Percentiles rank a stretch among this genome's conserved stretches.
Evolutionary conservation across 2,329 filamentous ascomycete species (phyloP).

Genomic region (Xylaria sp.): DNA sequence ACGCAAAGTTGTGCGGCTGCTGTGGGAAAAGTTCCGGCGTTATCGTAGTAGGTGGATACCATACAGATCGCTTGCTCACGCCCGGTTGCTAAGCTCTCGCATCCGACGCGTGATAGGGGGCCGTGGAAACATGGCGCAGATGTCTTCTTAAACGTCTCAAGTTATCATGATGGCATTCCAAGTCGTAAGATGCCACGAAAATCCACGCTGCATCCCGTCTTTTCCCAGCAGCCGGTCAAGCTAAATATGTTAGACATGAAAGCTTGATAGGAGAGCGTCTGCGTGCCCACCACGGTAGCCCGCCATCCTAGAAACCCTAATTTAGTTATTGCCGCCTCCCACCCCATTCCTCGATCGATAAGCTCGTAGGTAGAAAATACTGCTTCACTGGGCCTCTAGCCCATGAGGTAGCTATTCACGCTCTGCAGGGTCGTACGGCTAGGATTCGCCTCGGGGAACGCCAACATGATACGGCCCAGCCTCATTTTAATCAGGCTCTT

Average conservation of each 20-base stretch:
- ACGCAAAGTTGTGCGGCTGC: background rate
- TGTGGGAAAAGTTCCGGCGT: background rate
- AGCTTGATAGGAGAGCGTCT: background rate
- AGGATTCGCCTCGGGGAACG: conserved; percentile 83
- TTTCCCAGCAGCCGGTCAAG: background rate
- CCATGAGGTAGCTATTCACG: conserved; percentile 90
- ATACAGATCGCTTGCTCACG: background rate
- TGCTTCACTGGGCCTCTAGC: conserved; percentile 23
- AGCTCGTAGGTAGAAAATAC: background rate
- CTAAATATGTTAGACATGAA: background rate
- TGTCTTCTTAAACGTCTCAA: background rate
- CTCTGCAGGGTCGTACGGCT: conserved; percentile 88
- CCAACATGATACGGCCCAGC: conserved; percentile 84
- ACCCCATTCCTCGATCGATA: background rate
- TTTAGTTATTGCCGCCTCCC: background rate
- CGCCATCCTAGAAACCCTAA: background rate
- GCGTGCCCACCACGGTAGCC: background rate
- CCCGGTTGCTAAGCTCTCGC: background rate
- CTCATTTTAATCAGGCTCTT: conserved; percentile 82
- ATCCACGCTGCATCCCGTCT: background rate
- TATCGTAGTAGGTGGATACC: background rate
- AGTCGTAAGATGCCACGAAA: background rate
- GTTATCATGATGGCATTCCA: no score
- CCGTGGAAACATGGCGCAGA: background rate
- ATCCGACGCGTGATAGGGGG: no score